Conservation (phyloP, 2,329 filamentous ascomycete genomes). For the Fusarium solani-melongenae region DNA sequence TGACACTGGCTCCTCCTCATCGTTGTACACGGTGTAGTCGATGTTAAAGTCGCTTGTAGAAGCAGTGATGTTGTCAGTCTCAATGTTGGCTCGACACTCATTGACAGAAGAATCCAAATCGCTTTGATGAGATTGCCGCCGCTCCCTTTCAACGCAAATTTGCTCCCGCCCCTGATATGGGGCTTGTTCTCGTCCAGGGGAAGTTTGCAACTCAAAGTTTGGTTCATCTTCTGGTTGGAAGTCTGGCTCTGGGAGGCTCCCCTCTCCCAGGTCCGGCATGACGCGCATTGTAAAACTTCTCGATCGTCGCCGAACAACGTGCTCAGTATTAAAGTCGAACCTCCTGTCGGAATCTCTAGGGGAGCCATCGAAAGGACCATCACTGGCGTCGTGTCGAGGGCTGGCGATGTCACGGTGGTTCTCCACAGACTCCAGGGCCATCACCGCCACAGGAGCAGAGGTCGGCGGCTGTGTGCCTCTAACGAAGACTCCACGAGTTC, state of each 20-base stretch:
- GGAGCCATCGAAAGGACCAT: not conserved
- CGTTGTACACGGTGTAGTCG: conserved; percentile 2
- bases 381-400: not conserved
- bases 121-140: not conserved
- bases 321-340: not conserved
- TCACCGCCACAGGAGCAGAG: not conserved
- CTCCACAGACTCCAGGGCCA: not conserved
- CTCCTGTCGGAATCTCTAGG: not conserved
- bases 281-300: not conserved
- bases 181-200: not conserved
- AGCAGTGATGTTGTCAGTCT: not conserved
- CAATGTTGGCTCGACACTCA: not conserved
- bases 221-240: not conserved
- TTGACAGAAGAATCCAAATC: not conserved
- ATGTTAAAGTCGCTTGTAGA: not conserved
- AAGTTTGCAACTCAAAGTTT: not conserved
- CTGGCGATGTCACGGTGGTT: not conserved
- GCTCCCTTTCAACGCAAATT: not conserved
- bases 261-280: not conserved
- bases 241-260: not conserved
- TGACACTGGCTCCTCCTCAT: not conserved
- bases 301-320: not conserved
- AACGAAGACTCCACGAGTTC: not conserved
- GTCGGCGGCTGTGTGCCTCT: no score
- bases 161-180: not conserved